These are phyloP conservation scores for Thalassiosira tumida DNA, from an alignment of 352 stramenopile species.

Conservation along the genomic window DNA sequence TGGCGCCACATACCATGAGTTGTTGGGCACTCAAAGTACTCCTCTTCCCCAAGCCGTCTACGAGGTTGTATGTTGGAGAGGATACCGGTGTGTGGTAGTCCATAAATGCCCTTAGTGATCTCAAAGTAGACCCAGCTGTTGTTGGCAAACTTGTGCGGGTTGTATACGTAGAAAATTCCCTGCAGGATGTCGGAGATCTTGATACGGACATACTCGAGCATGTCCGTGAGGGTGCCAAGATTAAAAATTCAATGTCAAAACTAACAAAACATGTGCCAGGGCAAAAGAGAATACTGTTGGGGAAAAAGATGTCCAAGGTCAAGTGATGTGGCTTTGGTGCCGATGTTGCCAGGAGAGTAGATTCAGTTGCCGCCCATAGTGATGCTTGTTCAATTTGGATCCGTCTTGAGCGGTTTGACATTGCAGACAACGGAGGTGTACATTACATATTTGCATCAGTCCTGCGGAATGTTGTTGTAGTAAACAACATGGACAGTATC, in stretches of 20 bases:
- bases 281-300: conserved; percentile 53
- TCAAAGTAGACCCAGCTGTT: too few relatives aligned
- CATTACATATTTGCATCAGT: too few relatives aligned
- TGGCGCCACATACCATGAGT: conserved; percentile 80
- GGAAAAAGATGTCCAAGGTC: conserved; percentile 44
- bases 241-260: conserved; percentile 54
- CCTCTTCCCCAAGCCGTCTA: neutral
- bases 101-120: conserved; percentile 63
- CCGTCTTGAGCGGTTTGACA: too few relatives aligned
- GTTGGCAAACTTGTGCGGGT: conserved; percentile 15
- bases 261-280: neutral
- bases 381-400: too few relatives aligned
- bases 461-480: too few relatives aligned
- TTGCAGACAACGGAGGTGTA: too few relatives aligned
- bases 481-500: too few relatives aligned
- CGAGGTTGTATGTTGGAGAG: conserved; percentile 44
- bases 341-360: too few relatives aligned
- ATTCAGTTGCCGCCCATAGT: too few relatives aligned
- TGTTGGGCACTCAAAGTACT: conserved; percentile 33
- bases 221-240: conserved; percentile 16
- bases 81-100: conserved; percentile 25
- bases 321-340: too few relatives aligned
- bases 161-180: conserved; percentile 42
- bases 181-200: conserved; percentile 22
- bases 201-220: conserved; percentile 27